Evolutionary conservation across 2,329 filamentous ascomycete species (phyloP).

Genomic region (Diaporthe australafricana): DNA sequence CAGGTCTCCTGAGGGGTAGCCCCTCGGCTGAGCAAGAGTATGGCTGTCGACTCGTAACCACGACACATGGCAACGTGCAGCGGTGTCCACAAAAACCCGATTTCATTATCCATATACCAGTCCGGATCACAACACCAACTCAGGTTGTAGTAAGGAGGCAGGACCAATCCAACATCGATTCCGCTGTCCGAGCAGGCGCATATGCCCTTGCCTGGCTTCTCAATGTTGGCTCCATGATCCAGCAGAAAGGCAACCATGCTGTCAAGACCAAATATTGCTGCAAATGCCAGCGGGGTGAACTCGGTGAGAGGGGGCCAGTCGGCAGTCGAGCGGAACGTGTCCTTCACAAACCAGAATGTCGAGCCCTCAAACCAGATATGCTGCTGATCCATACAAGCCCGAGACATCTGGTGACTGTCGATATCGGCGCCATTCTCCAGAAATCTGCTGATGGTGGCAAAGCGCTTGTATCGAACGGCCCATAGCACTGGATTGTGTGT

Average conservation of each 20-base stretch:
- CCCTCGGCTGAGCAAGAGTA: neutral
- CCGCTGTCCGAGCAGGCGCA: neutral
- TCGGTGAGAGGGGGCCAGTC: neutral
- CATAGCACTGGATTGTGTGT: neutral
- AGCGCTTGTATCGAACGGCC: neutral
- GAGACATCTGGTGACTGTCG: neutral
- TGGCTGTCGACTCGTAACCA: neutral
- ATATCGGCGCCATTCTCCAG: slow-evolving; percentile 9
- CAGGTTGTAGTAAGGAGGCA: neutral
- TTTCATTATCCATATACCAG: neutral
- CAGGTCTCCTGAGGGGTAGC: neutral
- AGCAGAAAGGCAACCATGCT: neutral
- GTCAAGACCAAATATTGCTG: neutral
- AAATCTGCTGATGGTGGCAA: neutral
- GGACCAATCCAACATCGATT: accelerated
- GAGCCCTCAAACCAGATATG: too few relatives aligned
- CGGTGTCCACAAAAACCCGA: neutral
- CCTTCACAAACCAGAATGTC: neutral
- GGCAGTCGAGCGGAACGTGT: too few relatives aligned
- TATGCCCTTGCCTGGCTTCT: neutral
- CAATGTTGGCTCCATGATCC: neutral
- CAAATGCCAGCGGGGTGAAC: neutral
- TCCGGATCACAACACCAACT: neutral
- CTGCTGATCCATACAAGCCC: neutral
- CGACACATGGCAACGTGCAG: neutral